These are phyloP conservation scores for Agapanthus africanus DNA, from an alignment of 106 monocot species.

Conservation along the genomic window DNA sequence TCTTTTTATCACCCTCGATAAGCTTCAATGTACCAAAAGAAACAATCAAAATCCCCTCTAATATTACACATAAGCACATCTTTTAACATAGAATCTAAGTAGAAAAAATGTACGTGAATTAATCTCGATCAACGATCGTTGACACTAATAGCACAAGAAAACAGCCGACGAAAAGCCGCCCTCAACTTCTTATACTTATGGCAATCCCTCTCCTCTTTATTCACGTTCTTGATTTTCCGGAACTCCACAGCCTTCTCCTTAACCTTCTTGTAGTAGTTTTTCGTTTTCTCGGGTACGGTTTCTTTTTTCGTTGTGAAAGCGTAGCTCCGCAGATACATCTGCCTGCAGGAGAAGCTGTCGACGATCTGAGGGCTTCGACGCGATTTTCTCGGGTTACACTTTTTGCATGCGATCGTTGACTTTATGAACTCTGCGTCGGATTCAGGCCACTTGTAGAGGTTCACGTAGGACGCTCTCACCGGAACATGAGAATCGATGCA, in stretches of 20 bases:
- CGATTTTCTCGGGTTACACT: neutral
- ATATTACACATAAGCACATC: too few species aligned
- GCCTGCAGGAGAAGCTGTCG: slow-evolving; percentile 67
- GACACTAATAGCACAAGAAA: slow-evolving; percentile 45
- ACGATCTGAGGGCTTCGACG: slow-evolving; percentile 32
- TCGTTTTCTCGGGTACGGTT: slow-evolving; percentile 47
- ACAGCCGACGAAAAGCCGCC: slow-evolving; percentile 27
- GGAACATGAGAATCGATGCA: slow-evolving; percentile 27
- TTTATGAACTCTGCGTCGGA: slow-evolving; percentile 73
- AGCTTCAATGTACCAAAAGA: too few species aligned
- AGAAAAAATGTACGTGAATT: too few species aligned
- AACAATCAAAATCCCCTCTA: too few species aligned
- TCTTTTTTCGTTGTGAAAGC: slow-evolving; percentile 78
- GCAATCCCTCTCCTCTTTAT: slow-evolving; percentile 5
- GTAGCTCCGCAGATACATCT: slow-evolving; percentile 88
- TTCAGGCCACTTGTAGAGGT: slow-evolving; percentile 68
- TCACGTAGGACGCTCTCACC: slow-evolving; percentile 35
- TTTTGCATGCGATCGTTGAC: slow-evolving; percentile 14
- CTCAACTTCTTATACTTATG: too few species aligned
- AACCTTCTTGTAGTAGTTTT: slow-evolving; percentile 38
- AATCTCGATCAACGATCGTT: slow-evolving; percentile 34
- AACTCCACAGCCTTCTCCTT: slow-evolving; percentile 29
- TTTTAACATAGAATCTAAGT: too few species aligned
- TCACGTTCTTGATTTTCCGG: slow-evolving; percentile 5
- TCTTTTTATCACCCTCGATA: too few species aligned